Base-by-base conservation (phyloP, 2,329 filamentous ascomycete species). In the Paraconiothyrium sp. region DNA sequence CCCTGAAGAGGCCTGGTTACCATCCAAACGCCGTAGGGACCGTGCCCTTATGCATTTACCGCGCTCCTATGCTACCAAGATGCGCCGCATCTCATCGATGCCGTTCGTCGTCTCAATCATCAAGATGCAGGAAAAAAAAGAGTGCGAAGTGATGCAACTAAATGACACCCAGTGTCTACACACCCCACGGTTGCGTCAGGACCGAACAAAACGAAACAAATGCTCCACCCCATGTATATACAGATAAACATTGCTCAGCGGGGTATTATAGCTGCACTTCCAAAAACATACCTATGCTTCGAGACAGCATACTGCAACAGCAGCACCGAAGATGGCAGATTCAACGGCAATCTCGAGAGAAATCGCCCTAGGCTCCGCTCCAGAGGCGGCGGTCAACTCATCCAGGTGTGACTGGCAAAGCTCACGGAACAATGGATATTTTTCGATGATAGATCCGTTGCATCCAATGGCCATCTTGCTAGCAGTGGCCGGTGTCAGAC, bases 391-490 rank as follows among this genome's bases (percentile, higher is more conserved):
- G 52, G 69, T 84, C 9, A 94, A 80, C 43, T 83, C 80, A 69
- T 92, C 83, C 50, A 94, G 79, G 67, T 88, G 88, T 6, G 74
- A 74, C 75, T 94, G 91, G 70, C 89, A 89, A 46, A 80, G 83
- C 35, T 77, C 78, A 24, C 85, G 81, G 76, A 93, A 94, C 8
- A 82, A 81, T 0, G 92, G 91, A 72, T 94, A 94, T 69, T 90
- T 89, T 78, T 94, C 91, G 55, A 94, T 89, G 54, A 94, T 90
- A 32, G 89, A 91, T 48, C 92, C 92, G 72, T 92, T 93, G 78
- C 90, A 94, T 3, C 90, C 90, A n/a, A 94, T 81, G 44, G 81
- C 80, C 56, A 82, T 75, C 61, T 73, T 76, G 24, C 74, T 79
- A 8, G 74, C 75, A 20, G 71, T 67, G 44, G 72, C 63, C 22